A percentile compares a stretch with the other conserved stretches of the same genome.
Evolutionary conservation across 2,329 filamentous ascomycete species (phyloP).

Genomic region (Elsinoe perseae): DNA sequence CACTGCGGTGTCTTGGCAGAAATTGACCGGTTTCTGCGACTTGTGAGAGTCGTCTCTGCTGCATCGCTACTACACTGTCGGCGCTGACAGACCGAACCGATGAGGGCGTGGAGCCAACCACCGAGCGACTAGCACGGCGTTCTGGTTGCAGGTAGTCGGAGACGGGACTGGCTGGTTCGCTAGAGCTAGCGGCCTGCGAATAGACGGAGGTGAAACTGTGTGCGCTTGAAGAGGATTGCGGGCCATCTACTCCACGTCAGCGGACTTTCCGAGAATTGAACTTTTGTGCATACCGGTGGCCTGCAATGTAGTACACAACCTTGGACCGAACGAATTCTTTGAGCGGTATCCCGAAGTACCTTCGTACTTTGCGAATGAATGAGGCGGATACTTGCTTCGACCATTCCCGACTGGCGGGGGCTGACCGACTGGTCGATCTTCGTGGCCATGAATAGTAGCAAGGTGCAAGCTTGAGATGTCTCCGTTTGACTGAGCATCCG

Average conservation of each 20-base stretch:
- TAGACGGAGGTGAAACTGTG: constrained; percentile 23
- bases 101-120: background rate
- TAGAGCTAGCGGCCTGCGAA: background rate
- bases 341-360: constrained; percentile 21
- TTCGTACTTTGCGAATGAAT: constrained; percentile 32
- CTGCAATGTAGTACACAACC: constrained; percentile 4
- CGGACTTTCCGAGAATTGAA: background rate
- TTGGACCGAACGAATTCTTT: constrained; percentile 14
- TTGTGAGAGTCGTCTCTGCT: constrained; percentile 40
- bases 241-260: constrained; percentile 21
- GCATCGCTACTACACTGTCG: constrained; percentile 9
- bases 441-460: background rate
- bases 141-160: constrained; percentile 1
- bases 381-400: constrained; percentile 28
- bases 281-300: background rate
- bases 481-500: background rate
- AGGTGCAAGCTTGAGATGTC: constrained; percentile 1
- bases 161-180: background rate
- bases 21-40: constrained; percentile 45
- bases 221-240: constrained; percentile 29
- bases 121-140: background rate
- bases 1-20: constrained; percentile 33
- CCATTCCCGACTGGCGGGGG: constrained; percentile 17
- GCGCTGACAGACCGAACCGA: constrained; percentile 10
- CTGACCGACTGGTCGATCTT: background rate